A percentile compares a stretch with the other conserved stretches of the same genome.
Conservation (phyloP, 2,329 filamentous ascomycete species). For the Westerdykella sp. region DNA sequence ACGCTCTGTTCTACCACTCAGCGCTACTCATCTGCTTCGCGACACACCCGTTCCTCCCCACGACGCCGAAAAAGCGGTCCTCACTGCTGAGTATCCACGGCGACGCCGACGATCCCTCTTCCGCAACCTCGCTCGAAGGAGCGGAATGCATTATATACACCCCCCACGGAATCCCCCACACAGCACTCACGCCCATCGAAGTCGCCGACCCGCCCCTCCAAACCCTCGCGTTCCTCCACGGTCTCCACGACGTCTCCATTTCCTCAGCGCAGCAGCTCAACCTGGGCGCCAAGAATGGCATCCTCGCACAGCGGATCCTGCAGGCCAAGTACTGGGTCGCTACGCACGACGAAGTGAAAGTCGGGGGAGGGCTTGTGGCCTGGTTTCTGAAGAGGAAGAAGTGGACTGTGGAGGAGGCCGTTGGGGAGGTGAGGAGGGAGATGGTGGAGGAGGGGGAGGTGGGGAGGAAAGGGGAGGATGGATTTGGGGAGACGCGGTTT, state of each 20-base stretch:
- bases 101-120: conserved; percentile 14
- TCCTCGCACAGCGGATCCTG: conserved; percentile 49
- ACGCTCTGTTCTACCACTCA: conserved; percentile 53
- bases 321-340: conserved; percentile 58
- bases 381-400: conserved; percentile 43
- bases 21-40: conserved; percentile 55
- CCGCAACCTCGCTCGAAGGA: conserved; percentile 11
- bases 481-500: conserved; percentile 43
- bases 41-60: conserved; percentile 23
- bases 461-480: conserved; percentile 21
- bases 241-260: conserved; percentile 56
- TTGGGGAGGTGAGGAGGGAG: conserved; percentile 43
- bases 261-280: conserved; percentile 53
- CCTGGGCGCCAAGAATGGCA: conserved; percentile 56
- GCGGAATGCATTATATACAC: conserved; percentile 58
- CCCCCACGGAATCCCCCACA: conserved; percentile 53
- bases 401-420: conserved; percentile 43
- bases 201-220: conserved; percentile 43
- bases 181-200: conserved; percentile 42
- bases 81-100: conserved; percentile 25
- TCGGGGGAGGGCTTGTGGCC: conserved; percentile 51
- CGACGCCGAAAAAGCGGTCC: conserved; percentile 27
- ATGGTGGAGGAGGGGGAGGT: conserved; percentile 36
- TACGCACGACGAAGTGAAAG: conserved; percentile 61
- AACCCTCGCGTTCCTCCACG: conserved; percentile 57